Conservation (phyloP, 202 grass and related monocot genomes). For the Hordeum pubiflorum region DNA sequence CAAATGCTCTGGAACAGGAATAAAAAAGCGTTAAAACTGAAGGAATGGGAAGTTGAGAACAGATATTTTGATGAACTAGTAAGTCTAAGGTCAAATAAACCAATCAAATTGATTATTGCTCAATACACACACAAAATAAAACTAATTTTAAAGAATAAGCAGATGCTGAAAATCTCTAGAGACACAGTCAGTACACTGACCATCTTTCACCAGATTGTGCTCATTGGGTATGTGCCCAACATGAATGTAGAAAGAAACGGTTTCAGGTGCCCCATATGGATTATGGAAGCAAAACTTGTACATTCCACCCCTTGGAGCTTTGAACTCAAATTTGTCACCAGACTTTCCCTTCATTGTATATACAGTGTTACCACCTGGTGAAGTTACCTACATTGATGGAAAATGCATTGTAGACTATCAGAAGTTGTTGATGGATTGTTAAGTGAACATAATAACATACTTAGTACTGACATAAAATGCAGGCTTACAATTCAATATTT, state of each 20-base stretch:
- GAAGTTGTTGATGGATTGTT: neutral
- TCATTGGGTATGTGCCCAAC: constrained; percentile 97
- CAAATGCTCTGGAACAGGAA: constrained; percentile 72
- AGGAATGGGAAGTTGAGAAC: neutral
- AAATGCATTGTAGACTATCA: neutral
- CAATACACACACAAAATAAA: neutral
- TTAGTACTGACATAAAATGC: constrained; percentile 1
- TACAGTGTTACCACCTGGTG: constrained; percentile 79
- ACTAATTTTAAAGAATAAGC: neutral
- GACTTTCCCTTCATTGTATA: constrained; percentile 75
- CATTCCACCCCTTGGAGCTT: constrained; percentile 92
- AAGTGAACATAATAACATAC: neutral
- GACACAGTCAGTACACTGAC: constrained; percentile 44
- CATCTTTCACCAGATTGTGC: constrained; percentile 94
- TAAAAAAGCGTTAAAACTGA: neutral
- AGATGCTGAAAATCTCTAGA: constrained; percentile 1
- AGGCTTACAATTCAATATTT: neutral
- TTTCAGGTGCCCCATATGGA: constrained; percentile 85
- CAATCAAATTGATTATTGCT: neutral
- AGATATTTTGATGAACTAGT: neutral
- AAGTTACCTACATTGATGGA: constrained; percentile 54
- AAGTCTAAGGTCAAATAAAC: neutral
- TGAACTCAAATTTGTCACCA: constrained; percentile 97
- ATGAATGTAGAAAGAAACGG: constrained; percentile 97
- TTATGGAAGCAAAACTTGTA: constrained; percentile 99